Percentiles rank a stretch among this genome's conserved stretches.
Evolutionary conservation across 768 basidiomycete genomes (phyloP).

Genomic region (Mycena rebaudengoi): DNA sequence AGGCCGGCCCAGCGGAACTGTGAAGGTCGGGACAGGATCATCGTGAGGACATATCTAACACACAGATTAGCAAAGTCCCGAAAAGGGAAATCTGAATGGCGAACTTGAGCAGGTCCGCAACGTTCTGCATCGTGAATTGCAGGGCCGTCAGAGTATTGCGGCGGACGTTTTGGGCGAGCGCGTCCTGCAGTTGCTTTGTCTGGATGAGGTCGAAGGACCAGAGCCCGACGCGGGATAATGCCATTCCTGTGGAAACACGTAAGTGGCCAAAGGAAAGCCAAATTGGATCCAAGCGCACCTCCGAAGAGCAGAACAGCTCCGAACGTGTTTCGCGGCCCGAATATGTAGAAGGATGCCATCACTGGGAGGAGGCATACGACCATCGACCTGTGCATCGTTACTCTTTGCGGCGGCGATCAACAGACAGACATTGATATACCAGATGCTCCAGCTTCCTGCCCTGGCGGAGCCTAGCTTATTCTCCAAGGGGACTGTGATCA

Average conservation of each 20-base stretch:
- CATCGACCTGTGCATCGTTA: slow-evolving; percentile 53
- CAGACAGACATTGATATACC: slow-evolving; percentile 35
- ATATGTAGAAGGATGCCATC: slow-evolving; percentile 46
- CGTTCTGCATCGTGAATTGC: slow-evolving; percentile 48
- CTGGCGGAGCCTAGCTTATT: slow-evolving; percentile 52
- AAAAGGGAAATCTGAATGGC: slow-evolving; percentile 11
- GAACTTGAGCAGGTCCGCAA: slow-evolving; percentile 38
- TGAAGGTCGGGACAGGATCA: slow-evolving; percentile 28
- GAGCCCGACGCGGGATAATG: slow-evolving; percentile 54
- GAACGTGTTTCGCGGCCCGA: slow-evolving; percentile 28
- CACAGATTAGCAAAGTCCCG: background rate
- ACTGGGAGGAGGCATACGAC: slow-evolving; percentile 55
- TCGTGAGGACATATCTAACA: slow-evolving; percentile 26
- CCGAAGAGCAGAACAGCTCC: slow-evolving; percentile 53
- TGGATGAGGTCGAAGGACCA: slow-evolving; percentile 65
- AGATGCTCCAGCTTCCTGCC: slow-evolving; percentile 60
- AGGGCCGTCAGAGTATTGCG: slow-evolving; percentile 51
- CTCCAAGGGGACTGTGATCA: slow-evolving; percentile 52
- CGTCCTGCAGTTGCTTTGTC: slow-evolving; percentile 55
- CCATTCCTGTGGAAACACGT: slow-evolving; percentile 46
- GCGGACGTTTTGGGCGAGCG: slow-evolving; percentile 52
- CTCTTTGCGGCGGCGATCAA: background rate
- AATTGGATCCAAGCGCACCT: slow-evolving; percentile 33
- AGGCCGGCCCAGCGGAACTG: slow-evolving; percentile 32
- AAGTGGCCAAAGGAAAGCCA: background rate